Percentiles rank a stretch among this genome's conserved stretches.
Evolutionary conservation across 306 rosid genomes (phyloP).

Genomic region (Elaeagnus macrophylla): DNA sequence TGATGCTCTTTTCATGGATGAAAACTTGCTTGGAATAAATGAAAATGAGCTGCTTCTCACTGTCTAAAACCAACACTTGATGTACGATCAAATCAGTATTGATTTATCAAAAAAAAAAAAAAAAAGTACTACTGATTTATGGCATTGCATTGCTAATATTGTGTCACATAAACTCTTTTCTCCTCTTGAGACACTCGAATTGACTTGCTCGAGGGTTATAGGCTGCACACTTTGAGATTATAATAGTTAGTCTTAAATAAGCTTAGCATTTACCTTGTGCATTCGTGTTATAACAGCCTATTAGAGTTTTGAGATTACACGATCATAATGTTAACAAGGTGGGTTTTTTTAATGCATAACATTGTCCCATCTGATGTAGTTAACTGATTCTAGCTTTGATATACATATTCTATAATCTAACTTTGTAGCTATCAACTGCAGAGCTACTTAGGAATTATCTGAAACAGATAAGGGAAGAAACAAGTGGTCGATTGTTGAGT

Average conservation of each 20-base stretch:
- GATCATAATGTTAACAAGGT: not conserved
- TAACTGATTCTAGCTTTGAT: not conserved
- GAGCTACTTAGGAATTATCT: constrained; percentile 78
- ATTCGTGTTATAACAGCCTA: not conserved
- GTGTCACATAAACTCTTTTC: too few relatives aligned
- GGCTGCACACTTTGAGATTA: too few relatives aligned
- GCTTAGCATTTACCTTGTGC: not conserved
- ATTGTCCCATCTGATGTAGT: not conserved
- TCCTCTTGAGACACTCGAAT: too few relatives aligned
- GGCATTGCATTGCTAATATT: too few relatives aligned
- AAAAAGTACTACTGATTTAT: not conserved
- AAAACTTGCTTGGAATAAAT: not conserved
- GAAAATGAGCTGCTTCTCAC: not conserved
- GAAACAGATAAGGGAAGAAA: constrained; percentile 97
- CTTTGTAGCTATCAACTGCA: constrained; percentile 36
- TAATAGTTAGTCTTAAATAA: not conserved
- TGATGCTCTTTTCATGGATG: not conserved
- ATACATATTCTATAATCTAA: not conserved
- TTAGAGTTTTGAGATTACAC: not conserved
- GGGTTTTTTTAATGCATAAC: not conserved
- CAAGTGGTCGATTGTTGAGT: constrained; percentile 91
- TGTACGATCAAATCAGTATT: too few relatives aligned
- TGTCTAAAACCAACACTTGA: too few relatives aligned
- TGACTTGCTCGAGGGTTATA: too few relatives aligned
- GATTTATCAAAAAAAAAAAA: too few relatives aligned